Evolutionary conservation across 2,329 filamentous ascomycete genomes (phyloP).

Genomic region (Fusarium torreyae): DNA sequence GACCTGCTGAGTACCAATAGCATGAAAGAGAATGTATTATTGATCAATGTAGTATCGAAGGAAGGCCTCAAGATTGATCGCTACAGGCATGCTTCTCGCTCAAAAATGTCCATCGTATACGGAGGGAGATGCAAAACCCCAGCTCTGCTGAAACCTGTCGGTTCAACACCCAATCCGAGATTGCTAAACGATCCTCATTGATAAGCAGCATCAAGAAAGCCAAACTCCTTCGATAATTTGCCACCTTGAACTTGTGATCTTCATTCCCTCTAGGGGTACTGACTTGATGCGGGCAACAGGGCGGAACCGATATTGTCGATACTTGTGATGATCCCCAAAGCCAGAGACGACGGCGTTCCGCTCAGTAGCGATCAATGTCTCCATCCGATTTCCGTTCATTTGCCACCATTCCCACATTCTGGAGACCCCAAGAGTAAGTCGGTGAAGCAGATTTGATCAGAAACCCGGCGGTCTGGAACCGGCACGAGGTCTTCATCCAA

Average conservation of each 20-base stretch:
- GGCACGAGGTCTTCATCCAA: slow-evolving; percentile 26
- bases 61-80: slow-evolving; percentile 39
- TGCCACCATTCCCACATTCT: slow-evolving; percentile 44
- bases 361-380: slow-evolving; percentile 11
- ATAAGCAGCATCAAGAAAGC: slow-evolving; percentile 9
- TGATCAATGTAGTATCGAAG: slow-evolving; percentile 38
- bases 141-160: slow-evolving; percentile 4
- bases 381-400: slow-evolving; percentile 27
- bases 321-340: slow-evolving; percentile 26
- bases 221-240: slow-evolving; percentile 13
- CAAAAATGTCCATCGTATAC: background rate
- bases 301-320: slow-evolving; percentile 17
- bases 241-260: slow-evolving; percentile 23
- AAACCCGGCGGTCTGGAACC: slow-evolving; percentile 45
- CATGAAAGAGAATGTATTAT: background rate
- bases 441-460: slow-evolving; percentile 42
- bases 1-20: slow-evolving; percentile 30
- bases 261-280: slow-evolving; percentile 17
- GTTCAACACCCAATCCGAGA: slow-evolving; percentile 2
- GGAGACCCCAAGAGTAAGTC: slow-evolving; percentile 32
- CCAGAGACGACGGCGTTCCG: slow-evolving; percentile 27
- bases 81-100: slow-evolving; percentile 34
- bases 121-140: slow-evolving; percentile 1
- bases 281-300: slow-evolving; percentile 10
- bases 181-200: slow-evolving; percentile 8